These are phyloP conservation scores for Leptomonas seymouri DNA, from an alignment of 208 protist species.

Conservation along the genomic window DNA sequence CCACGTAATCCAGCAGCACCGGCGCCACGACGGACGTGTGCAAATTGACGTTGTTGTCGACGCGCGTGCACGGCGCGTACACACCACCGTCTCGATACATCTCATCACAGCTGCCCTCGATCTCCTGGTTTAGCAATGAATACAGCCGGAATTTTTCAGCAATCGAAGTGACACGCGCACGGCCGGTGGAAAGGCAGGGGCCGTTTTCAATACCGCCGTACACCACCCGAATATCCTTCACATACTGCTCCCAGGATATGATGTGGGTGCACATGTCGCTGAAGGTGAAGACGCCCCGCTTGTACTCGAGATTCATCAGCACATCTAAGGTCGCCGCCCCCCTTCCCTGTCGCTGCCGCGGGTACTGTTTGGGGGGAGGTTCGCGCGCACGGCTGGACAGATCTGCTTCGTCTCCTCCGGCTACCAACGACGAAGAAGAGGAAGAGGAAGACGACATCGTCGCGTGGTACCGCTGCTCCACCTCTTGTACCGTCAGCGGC, in stretches of 20 bases:
- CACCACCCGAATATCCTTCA: conserved; percentile 61
- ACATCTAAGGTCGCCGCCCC: conserved; percentile 2
- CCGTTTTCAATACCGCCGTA: conserved; percentile 84
- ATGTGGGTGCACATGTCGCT: conserved; percentile 66
- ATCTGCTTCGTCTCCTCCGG: neutral
- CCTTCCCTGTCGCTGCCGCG: neutral
- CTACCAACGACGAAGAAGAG: neutral
- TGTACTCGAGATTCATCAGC: conserved; percentile 31
- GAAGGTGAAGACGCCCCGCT: conserved; percentile 61
- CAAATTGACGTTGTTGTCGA: conserved; percentile 76
- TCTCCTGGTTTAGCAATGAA: conserved; percentile 75
- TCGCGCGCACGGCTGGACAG: too few relatives aligned
- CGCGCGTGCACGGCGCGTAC: conserved; percentile 65
- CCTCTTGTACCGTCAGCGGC: conserved; percentile 33
- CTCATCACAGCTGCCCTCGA: conserved; percentile 53
- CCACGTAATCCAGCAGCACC: conserved; percentile 76
- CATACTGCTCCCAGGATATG: conserved; percentile 76
- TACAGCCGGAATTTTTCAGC: conserved; percentile 86
- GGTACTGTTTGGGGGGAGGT: neutral
- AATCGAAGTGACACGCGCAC: conserved; percentile 74
- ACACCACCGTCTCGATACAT: conserved; percentile 62
- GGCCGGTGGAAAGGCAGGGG: conserved; percentile 82
- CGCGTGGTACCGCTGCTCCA: conserved; percentile 23
- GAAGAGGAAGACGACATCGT: neutral
- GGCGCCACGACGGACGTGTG: conserved; percentile 67